Evolutionary conservation across 2,329 filamentous ascomycete species (phyloP).

Genomic region (Penicillium verrucosum): DNA sequence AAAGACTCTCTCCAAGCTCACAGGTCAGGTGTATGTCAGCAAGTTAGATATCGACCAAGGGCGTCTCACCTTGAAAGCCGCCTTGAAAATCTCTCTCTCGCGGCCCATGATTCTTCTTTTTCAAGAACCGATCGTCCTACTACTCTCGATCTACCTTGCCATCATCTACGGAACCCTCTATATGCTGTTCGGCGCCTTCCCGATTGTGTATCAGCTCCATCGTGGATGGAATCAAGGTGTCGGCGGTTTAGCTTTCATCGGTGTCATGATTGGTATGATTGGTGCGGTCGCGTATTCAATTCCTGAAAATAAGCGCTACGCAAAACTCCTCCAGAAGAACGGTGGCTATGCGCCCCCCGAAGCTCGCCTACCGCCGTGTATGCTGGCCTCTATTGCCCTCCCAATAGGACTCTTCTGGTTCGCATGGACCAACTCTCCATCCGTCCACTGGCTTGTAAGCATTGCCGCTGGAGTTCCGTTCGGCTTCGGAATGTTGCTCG

Average conservation of each 20-base stretch:
- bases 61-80: slow-evolving; percentile 37
- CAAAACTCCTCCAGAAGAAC: slow-evolving; percentile 42
- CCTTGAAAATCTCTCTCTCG: slow-evolving; percentile 48
- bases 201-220: slow-evolving; percentile 47
- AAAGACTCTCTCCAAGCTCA: slow-evolving; percentile 46
- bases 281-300: slow-evolving; percentile 42
- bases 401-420: slow-evolving; percentile 60
- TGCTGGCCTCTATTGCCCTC: slow-evolving; percentile 50
- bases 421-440: slow-evolving; percentile 55
- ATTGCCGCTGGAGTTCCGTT: slow-evolving; percentile 39
- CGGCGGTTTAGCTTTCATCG: slow-evolving; percentile 49
- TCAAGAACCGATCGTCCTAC: slow-evolving; percentile 51
- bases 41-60: slow-evolving; percentile 42
- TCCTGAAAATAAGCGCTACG: slow-evolving; percentile 42
- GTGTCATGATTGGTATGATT: slow-evolving; percentile 45
- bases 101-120: slow-evolving; percentile 51
- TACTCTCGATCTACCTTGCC: slow-evolving; percentile 51
- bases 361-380: slow-evolving; percentile 51
- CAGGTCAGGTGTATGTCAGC: slow-evolving; percentile 49
- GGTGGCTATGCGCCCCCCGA: slow-evolving; percentile 61
- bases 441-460: slow-evolving; percentile 40
- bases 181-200: slow-evolving; percentile 53
- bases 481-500: slow-evolving; percentile 43
- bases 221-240: slow-evolving; percentile 49
- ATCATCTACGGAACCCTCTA: slow-evolving; percentile 54